phyloP scores from a whole-genome alignment of 495 filamentous ascomycete species.

The Penicillium paxilli region DNA sequence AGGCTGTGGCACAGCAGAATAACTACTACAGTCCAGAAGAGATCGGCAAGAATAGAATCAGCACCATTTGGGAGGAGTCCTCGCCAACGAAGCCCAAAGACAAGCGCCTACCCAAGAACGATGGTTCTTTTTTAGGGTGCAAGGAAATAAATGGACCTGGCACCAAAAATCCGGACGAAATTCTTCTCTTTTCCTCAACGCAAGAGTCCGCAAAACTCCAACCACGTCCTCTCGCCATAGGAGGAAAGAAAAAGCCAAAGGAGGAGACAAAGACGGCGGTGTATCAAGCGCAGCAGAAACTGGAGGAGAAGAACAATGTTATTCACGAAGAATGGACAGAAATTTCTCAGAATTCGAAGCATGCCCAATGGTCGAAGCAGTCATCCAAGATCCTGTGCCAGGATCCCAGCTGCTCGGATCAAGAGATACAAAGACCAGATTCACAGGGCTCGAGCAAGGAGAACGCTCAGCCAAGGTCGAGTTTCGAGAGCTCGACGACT shows the following conservation, averaged over 20 bases:
- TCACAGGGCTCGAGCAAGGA: slow-evolving; percentile 28
- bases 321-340: slow-evolving; percentile 34
- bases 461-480: slow-evolving; percentile 19
- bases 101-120: slow-evolving; percentile 21
- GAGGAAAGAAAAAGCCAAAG: slow-evolving; percentile 27
- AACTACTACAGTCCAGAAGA: slow-evolving; percentile 47
- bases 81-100: slow-evolving; percentile 25
- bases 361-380: slow-evolving; percentile 43
- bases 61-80: slow-evolving; percentile 42
- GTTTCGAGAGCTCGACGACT: slow-evolving; percentile 7
- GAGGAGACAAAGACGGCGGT: slow-evolving; percentile 17
- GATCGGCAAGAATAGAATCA: slow-evolving; percentile 40
- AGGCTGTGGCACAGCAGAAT: not conserved
- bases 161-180: slow-evolving; percentile 44
- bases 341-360: slow-evolving; percentile 45
- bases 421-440: slow-evolving; percentile 17
- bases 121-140: slow-evolving; percentile 52
- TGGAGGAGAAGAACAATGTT: slow-evolving; percentile 18
- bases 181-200: slow-evolving; percentile 36
- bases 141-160: slow-evolving; percentile 40
- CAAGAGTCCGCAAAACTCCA: slow-evolving; percentile 28
- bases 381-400: slow-evolving; percentile 33
- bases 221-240: slow-evolving; percentile 22
- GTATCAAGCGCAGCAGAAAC: slow-evolving; percentile 7
- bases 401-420: slow-evolving; percentile 24